Evolutionary conservation across 1,284 basidiomycete species (phyloP).

Genomic region (Ustilago crameri): DNA sequence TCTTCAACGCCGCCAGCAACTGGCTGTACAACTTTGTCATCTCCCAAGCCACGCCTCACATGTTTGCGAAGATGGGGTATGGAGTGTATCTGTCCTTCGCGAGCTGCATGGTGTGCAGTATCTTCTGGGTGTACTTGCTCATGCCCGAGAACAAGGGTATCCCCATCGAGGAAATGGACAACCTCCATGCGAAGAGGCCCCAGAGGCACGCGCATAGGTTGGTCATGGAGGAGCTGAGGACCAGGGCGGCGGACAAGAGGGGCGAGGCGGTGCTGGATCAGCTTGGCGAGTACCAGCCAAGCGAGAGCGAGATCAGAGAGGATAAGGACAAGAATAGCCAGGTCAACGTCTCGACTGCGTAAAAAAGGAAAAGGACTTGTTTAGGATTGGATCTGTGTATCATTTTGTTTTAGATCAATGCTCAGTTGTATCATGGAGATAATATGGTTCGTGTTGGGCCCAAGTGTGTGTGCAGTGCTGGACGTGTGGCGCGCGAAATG

Average conservation of each 20-base stretch:
- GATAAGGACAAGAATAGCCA: slow-evolving; percentile 28
- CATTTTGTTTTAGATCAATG: no score
- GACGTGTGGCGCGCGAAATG: no score
- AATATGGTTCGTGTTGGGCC: no score
- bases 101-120: slow-evolving; percentile 75
- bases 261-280: slow-evolving; percentile 17
- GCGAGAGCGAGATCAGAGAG: not conserved
- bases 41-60: slow-evolving; percentile 46
- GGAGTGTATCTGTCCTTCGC: slow-evolving; percentile 78
- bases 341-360: slow-evolving; percentile 27
- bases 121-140: slow-evolving; percentile 71
- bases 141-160: slow-evolving; percentile 82
- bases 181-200: slow-evolving; percentile 30
- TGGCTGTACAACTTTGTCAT: slow-evolving; percentile 81
- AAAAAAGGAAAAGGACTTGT: no score
- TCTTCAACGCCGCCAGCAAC: slow-evolving; percentile 82
- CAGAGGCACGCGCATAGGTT: slow-evolving; percentile 19
- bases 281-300: slow-evolving; percentile 1
- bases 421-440: no score
- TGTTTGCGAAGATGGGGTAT: slow-evolving; percentile 65
- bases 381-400: no score
- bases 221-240: slow-evolving; percentile 34
- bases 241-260: slow-evolving; percentile 13
- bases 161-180: slow-evolving; percentile 77
- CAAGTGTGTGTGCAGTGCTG: no score